Base-by-base conservation (phyloP, 495 filamentous ascomycete genomes). In the Tuber microsphaerosporum region DNA sequence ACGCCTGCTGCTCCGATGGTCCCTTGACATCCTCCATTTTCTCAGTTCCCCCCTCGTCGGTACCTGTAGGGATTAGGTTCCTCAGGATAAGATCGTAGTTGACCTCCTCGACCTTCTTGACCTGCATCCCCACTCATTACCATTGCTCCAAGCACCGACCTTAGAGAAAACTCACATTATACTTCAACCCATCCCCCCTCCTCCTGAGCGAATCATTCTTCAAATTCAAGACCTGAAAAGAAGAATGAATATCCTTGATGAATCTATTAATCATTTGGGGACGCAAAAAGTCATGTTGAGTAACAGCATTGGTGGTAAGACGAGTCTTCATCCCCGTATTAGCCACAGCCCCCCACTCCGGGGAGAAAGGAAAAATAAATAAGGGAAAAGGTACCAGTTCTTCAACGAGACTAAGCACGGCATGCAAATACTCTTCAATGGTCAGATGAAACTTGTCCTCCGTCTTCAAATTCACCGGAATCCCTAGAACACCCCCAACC, bases 61-160 rank as follows among this genome's bases (percentile, higher is more conserved):
- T 2, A 19, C 56, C 56, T 31, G 26, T 56, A 45, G 92, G 90
- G 34, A 97, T 87, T 76, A 98, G 84, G 80, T 94, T 94, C 73
- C 94, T 88, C 83, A 98, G 84, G 8, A 91, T 93, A 43, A 99
- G 86, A 83, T 99, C 95, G 81, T 99, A 99, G 26, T 97, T 94
- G 34, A 99, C 93, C 84, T 99, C 95, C 86, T 99, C 95, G 51
- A 97, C 93, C 85, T 97, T 97, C 87, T 98, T 98, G 70, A 92
- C 87, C 89, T 91, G 77, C 75, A 77, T 26, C 34, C 74, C 68
- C n/a, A 34, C 46, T 22, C 74, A 61, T 74, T 37, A 75, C 42
- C 43, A 43, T 37, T 39, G 42, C 44, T 26, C 41, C 46, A 31
- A 45, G 10, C 19, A 9, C 34, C 17, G 2, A 43, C 51, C n/a